phyloP scores from a whole-genome alignment of 169 alveolate genomes.

The Cryptosporidium bovis region DNA sequence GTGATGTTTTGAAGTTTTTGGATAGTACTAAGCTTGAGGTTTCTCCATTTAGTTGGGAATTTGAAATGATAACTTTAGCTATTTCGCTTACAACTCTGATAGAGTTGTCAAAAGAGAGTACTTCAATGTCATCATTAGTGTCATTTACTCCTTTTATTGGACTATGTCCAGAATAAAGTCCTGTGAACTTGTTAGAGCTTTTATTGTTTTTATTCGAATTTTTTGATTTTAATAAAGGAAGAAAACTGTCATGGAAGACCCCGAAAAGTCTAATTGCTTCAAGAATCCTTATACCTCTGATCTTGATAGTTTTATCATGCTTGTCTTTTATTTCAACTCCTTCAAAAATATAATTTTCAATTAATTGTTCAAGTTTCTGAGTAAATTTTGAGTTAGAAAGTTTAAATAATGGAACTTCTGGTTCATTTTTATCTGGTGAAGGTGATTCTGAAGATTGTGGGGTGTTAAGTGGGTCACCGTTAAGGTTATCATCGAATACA shows the following conservation, averaged over 20 bases:
- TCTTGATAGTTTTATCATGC: neutral
- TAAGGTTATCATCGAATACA: constrained; percentile 27
- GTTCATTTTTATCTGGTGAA: neutral
- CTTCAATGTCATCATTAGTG: neutral
- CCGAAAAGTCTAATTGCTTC: constrained; percentile 59
- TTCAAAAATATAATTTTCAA: constrained; percentile 20
- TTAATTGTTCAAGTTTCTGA: constrained; percentile 10
- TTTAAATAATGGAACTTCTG: too few relatives aligned
- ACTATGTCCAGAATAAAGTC: constrained; percentile 25
- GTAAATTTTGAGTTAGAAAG: neutral
- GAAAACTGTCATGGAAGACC: constrained; percentile 49
- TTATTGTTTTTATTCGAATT: neutral
- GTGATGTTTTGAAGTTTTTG: neutral
- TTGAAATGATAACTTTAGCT: neutral
- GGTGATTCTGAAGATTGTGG: neutral
- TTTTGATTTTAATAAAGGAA: neutral
- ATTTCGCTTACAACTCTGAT: constrained; percentile 20
- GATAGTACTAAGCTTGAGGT: neutral
- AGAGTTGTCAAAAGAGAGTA: constrained; percentile 42
- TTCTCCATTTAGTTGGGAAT: constrained; percentile 3
- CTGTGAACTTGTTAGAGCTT: constrained; percentile 2
- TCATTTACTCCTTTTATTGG: constrained; percentile 63
- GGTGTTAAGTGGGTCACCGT: constrained; percentile 15
- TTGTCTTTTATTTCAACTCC: constrained; percentile 23
- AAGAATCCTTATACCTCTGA: constrained; percentile 36